Percentiles rank a stretch among this genome's conserved stretches.
These are phyloP conservation scores for Aureobasidium sp. DNA, from an alignment of 2,329 filamentous ascomycete species.

Conservation along the genomic window DNA sequence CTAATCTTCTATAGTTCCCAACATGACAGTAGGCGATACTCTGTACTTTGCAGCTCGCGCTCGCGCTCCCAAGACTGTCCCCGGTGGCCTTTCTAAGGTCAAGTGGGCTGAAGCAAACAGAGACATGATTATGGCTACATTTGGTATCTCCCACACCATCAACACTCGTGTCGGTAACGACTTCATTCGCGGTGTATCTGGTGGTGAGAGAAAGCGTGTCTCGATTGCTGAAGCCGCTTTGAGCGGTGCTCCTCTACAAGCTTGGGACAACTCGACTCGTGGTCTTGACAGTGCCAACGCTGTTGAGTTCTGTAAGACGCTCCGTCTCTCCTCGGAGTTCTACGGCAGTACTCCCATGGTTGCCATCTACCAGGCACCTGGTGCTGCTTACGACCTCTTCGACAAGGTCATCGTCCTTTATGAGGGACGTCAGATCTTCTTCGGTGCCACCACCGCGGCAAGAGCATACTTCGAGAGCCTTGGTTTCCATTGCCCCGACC, in stretches of 20 bases:
- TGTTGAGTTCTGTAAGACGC: slow-evolving; percentile 64
- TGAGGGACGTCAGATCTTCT: slow-evolving; percentile 63
- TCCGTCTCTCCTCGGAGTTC: slow-evolving; percentile 59
- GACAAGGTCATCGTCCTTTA: slow-evolving; percentile 63
- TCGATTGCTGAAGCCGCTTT: slow-evolving; percentile 72
- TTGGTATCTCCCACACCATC: slow-evolving; percentile 63
- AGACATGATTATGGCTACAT: slow-evolving; percentile 68
- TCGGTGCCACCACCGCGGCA: slow-evolving; percentile 54
- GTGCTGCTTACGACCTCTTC: slow-evolving; percentile 60
- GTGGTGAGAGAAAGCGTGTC: slow-evolving; percentile 73
- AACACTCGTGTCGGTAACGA: slow-evolving; percentile 69
- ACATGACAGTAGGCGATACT: slow-evolving; percentile 69
- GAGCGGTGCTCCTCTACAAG: slow-evolving; percentile 51
- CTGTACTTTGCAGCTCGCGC: slow-evolving; percentile 68
- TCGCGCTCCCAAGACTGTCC: slow-evolving; percentile 54
- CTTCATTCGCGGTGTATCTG: slow-evolving; percentile 64
- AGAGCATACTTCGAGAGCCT: slow-evolving; percentile 62
- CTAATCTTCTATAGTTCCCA: slow-evolving; percentile 40
- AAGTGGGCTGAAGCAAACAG: slow-evolving; percentile 55
- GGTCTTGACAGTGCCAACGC: slow-evolving; percentile 69
- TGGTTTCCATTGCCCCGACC: slow-evolving; percentile 62
- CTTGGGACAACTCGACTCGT: slow-evolving; percentile 72
- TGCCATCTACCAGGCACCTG: slow-evolving; percentile 66
- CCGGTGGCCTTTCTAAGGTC: slow-evolving; percentile 46
- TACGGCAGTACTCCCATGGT: slow-evolving; percentile 58